These are phyloP conservation scores for Globisporangium viniferum DNA, from an alignment of 352 stramenopile genomes.

Conservation along the genomic window DNA sequence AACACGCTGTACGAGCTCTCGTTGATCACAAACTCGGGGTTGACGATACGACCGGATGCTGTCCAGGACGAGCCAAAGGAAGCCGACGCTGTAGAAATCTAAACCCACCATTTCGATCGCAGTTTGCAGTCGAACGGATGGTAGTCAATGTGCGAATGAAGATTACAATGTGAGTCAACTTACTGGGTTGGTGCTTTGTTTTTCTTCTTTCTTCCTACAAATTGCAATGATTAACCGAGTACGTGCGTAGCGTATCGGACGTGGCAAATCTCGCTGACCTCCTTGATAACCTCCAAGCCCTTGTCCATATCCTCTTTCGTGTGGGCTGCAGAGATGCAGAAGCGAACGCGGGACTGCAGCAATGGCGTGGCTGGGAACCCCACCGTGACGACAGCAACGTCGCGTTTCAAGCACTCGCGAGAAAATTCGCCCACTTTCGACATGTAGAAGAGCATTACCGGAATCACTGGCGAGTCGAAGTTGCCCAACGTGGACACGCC, in stretches of 20 bases:
- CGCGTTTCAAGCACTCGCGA: slow-evolving; percentile 80
- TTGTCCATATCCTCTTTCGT: slow-evolving; percentile 83
- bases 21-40: slow-evolving; percentile 64
- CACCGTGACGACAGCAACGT: slow-evolving; percentile 91
- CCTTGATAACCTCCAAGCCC: slow-evolving; percentile 80
- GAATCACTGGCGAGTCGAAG: slow-evolving; percentile 98
- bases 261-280: slow-evolving; percentile 57
- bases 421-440: slow-evolving; percentile 93
- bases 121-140: background rate
- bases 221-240: slow-evolving; percentile 13
- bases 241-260: slow-evolving; percentile 24
- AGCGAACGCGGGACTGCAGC: slow-evolving; percentile 78
- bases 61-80: slow-evolving; percentile 15
- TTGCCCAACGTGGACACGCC: slow-evolving; percentile 91
- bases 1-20: slow-evolving; percentile 94
- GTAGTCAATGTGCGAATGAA: background rate
- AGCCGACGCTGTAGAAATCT: background rate
- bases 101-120: background rate
- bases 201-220: slow-evolving; percentile 13
- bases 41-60: slow-evolving; percentile 43
- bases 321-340: slow-evolving; percentile 93
- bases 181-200: background rate
- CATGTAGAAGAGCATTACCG: slow-evolving; percentile 86
- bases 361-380: slow-evolving; percentile 91
- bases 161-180: background rate